These are phyloP conservation scores for Hypomontagnella submonticulosa DNA, from an alignment of 495 filamentous ascomycete genomes.

Conservation along the genomic window DNA sequence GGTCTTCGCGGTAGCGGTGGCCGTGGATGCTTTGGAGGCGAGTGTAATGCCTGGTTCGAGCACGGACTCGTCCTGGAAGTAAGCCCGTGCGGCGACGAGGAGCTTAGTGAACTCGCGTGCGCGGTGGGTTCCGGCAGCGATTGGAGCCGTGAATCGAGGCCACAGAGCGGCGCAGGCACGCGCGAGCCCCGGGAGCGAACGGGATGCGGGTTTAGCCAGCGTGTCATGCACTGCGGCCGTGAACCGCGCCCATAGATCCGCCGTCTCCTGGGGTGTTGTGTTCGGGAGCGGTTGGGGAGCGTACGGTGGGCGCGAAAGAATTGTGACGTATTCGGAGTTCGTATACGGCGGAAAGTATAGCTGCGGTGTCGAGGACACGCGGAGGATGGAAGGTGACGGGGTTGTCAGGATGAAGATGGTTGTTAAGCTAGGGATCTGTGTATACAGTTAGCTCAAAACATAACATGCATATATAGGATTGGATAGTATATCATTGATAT, in stretches of 20 bases:
- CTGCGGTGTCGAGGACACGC: constrained; percentile 76
- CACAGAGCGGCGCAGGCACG: constrained; percentile 70
- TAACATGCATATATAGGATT: not conserved
- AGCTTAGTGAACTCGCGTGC: constrained; percentile 86
- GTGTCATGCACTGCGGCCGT: constrained; percentile 78
- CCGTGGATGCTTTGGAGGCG: constrained; percentile 21
- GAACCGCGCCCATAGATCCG: constrained; percentile 84
- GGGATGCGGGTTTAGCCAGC: constrained; percentile 70
- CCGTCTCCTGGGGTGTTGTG: constrained; percentile 54
- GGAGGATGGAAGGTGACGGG: constrained; percentile 76
- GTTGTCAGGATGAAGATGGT: constrained; percentile 81
- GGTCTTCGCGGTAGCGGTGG: constrained; percentile 14
- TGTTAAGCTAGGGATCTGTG: constrained; percentile 81
- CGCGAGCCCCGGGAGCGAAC: constrained; percentile 70
- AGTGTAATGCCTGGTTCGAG: constrained; percentile 77
- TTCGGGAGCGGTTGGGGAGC: constrained; percentile 52
- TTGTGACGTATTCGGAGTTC: constrained; percentile 77
- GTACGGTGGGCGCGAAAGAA: constrained; percentile 65
- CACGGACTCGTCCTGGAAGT: constrained; percentile 81
- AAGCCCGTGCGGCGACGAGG: constrained; percentile 73
- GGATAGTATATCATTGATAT: not conserved
- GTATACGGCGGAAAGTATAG: constrained; percentile 88
- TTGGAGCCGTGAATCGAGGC: constrained; percentile 74
- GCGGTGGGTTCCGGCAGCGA: constrained; percentile 69
- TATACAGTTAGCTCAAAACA: constrained; percentile 29